Conservation (phyloP, 1,139 yeast genomes). For the Candida tropicalis region DNA sequence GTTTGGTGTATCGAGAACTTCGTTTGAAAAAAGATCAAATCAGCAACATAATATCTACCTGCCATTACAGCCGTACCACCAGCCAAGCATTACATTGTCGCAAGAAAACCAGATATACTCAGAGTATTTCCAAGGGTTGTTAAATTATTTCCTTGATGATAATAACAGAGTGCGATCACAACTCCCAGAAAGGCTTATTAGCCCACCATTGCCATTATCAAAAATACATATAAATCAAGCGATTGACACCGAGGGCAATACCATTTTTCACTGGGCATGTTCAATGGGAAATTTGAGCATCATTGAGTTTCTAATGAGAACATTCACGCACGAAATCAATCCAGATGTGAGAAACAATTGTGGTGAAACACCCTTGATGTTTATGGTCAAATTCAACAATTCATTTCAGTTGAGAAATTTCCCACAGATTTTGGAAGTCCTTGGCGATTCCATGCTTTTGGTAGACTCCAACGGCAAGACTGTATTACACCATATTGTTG, state of each 20-base stretch:
- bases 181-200: conserved; percentile 36
- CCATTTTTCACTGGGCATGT: conserved; percentile 96
- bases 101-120: conserved; percentile 23
- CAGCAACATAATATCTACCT: conserved; percentile 16
- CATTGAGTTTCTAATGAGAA: conserved; percentile 68
- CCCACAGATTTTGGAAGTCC: conserved; percentile 66
- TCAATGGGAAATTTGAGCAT: conserved; percentile 80
- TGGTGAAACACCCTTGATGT: conserved; percentile 90
- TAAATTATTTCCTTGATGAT: conserved; percentile 40
- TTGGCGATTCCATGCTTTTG: conserved; percentile 76
- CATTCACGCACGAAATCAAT: conserved; percentile 45
- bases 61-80: conserved; percentile 17
- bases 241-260: conserved; percentile 90
- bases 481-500: conserved; percentile 73
- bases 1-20: conserved; percentile 46
- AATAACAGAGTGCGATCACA: conserved; percentile 23
- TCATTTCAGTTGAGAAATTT: conserved; percentile 78
- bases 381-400: conserved; percentile 88
- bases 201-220: conserved; percentile 46
- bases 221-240: conserved; percentile 73
- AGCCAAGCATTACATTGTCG: conserved; percentile 26
- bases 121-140: conserved; percentile 40
- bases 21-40: conserved; percentile 37
- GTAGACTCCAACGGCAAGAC: conserved; percentile 73
- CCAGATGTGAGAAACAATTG: conserved; percentile 64